Evolutionary conservation across 2,329 filamentous ascomycete genomes (phyloP).

Genomic region (Lachnellula subtilissima): DNA sequence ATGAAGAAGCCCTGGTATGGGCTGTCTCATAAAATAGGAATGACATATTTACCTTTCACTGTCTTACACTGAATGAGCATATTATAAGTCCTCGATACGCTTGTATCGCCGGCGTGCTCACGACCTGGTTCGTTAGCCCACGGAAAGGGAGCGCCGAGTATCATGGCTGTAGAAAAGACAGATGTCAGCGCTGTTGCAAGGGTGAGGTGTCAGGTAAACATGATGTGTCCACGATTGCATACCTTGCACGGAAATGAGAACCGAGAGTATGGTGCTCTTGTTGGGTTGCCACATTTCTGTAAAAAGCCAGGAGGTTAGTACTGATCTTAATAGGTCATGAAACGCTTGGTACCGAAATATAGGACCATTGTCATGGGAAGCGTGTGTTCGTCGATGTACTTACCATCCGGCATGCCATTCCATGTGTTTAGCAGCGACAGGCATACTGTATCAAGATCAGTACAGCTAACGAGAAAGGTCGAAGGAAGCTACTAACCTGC

Average conservation of each 20-base stretch:
- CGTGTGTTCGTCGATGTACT: neutral
- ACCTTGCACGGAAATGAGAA: conserved; percentile 19
- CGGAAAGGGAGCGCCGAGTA: conserved; percentile 19
- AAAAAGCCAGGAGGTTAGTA: neutral
- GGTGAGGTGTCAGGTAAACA: no score
- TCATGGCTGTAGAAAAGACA: conserved; percentile 14
- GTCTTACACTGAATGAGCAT: conserved; percentile 16
- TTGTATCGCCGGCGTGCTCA: conserved; percentile 2
- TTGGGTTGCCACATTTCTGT: conserved; percentile 20
- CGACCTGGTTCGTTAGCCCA: conserved; percentile 22
- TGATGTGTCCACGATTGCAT: neutral
- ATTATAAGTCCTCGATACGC: conserved; percentile 9
- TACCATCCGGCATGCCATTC: conserved; percentile 10
- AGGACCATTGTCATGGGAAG: neutral
- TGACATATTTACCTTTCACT: conserved; percentile 4
- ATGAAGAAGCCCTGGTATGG: neutral
- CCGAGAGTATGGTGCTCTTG: conserved; percentile 21
- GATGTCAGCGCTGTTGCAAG: neutral
- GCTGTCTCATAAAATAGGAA: neutral
- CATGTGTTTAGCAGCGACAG: conserved; percentile 17
- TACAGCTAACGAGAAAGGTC: neutral
- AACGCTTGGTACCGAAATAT: neutral
- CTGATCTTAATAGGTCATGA: neutral
- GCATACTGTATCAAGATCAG: conserved; percentile 6
- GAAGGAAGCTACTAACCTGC: conserved; percentile 1